Conservation (phyloP, 805 yeast species). For the Phaffomyces thermotolerans region DNA sequence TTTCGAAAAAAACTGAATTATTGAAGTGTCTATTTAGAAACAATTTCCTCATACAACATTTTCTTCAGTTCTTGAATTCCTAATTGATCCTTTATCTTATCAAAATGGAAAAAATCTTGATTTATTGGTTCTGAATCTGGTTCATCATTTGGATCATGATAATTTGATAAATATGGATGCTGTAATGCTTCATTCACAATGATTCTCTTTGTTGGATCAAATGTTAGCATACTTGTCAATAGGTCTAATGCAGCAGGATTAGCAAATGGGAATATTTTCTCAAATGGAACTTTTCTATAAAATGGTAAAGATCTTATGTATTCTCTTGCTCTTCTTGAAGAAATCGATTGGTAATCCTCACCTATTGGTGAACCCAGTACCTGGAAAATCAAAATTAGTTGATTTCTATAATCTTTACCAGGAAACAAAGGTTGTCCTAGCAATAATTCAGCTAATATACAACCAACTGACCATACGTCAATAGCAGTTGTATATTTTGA, state of each 20-base stretch:
- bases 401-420: constrained; percentile 91
- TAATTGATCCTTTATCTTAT: constrained; percentile 71
- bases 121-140: constrained; percentile 82
- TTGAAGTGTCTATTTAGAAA: too few species aligned
- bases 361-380: constrained; percentile 81
- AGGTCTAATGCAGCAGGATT: constrained; percentile 66
- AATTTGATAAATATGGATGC: constrained; percentile 81
- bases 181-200: constrained; percentile 76
- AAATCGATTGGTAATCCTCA: constrained; percentile 69
- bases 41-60: constrained; percentile 71
- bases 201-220: constrained; percentile 77
- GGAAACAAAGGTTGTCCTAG: constrained; percentile 86
- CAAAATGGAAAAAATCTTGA: constrained; percentile 84
- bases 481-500: constrained; percentile 92
- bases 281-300: constrained; percentile 52
- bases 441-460: constrained; percentile 87
- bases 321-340: constrained; percentile 79
- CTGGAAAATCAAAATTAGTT: constrained; percentile 75
- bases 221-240: constrained; percentile 62
- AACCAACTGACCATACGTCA: constrained; percentile 96
- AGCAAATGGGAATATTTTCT: constrained; percentile 37
- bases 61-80: constrained; percentile 69
- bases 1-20: too few species aligned
- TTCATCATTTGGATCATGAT: constrained; percentile 93
- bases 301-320: constrained; percentile 77